These are phyloP conservation scores for Kernera saxatilis DNA, from an alignment of 345 rosid species.

Conservation along the genomic window DNA sequence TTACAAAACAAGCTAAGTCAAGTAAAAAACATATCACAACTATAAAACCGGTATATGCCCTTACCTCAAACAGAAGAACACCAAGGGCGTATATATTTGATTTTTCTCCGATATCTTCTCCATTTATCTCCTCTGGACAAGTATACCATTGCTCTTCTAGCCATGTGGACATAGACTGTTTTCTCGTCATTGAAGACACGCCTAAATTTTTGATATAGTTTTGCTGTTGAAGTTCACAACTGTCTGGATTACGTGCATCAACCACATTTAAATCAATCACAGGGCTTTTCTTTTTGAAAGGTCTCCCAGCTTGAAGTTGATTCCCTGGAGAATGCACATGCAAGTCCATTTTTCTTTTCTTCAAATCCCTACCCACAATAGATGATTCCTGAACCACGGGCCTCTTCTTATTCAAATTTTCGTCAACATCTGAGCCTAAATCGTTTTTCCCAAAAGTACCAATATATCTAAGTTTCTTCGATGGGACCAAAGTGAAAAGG, in stretches of 20 bases:
- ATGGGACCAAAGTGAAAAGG: constrained; percentile 39
- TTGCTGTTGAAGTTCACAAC: constrained; percentile 30
- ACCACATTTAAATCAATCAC: constrained; percentile 17
- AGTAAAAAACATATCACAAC: neutral
- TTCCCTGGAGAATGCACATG: constrained; percentile 16
- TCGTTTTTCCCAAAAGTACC: constrained; percentile 44
- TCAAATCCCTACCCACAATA: constrained; percentile 22
- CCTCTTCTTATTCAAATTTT: constrained; percentile 41
- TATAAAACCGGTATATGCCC: neutral
- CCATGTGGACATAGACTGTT: constrained; percentile 33
- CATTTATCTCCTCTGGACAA: constrained; percentile 55
- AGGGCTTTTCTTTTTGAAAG: constrained; percentile 26
- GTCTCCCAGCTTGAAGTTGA: constrained; percentile 24
- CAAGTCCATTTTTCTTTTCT: constrained; percentile 38
- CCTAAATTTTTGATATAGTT: constrained; percentile 18
- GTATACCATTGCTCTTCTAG: constrained; percentile 63
- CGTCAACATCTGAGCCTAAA: constrained; percentile 18
- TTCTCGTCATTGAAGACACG: constrained; percentile 19
- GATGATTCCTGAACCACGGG: constrained; percentile 29
- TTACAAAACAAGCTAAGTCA: neutral
- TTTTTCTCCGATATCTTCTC: constrained; percentile 34
- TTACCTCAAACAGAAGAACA: constrained; percentile 79
- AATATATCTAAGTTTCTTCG: constrained; percentile 42
- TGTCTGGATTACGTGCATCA: constrained; percentile 29
- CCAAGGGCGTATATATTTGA: constrained; percentile 72